Base-by-base conservation (phyloP, 768 basidiomycete genomes). In the Mycena indigotica region DNA sequence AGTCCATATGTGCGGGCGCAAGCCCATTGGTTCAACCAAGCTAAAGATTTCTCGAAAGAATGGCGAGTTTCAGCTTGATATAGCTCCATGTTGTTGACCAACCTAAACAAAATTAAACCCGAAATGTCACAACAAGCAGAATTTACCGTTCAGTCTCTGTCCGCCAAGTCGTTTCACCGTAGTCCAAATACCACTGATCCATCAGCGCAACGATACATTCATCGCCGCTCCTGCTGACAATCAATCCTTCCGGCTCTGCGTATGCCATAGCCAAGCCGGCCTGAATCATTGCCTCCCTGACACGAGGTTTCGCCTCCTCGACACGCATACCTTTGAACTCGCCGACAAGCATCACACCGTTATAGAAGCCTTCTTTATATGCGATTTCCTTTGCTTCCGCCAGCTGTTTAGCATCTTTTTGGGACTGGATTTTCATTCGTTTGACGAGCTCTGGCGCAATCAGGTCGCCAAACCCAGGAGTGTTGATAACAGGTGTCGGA, bases 181-280 rank as follows among this genome's bases (percentile, higher is more conserved):
- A 99, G 73, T 98, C 94, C 72, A 98, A 75, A 73, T 98, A 99
- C 95, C 96, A 99, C 73, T 99, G 97, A 70, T 99, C 97, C 85
- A 95, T 95, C 63, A 99, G 76, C 3, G 96, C 95, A 56, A 99
- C 94, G 19, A 98, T 91, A 76, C 97, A 99, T 74, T 98, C 96
- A 68, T 99, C 97, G n/a, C 84, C 86, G 72, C 90, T 93, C 41
- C 96, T 81, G 44, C 89, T 92, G 66, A 95, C 84, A 67, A 98
- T 89, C 63, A 92, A 70, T 55, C 89, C 90, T 72, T 98, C 95
- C 1, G 96, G 96, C 73, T 98, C 96, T 10, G 95, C 94, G 70
- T 99, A 99, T 56, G 91, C 80, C 66, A 97, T 87, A 5, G 92
- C 96, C 53, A 91, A 66, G 2, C 87, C 88, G 5, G 74, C 77